phyloP scores from a whole-genome alignment of 2,329 filamentous ascomycete species.

The Fusarium buharicum region DNA sequence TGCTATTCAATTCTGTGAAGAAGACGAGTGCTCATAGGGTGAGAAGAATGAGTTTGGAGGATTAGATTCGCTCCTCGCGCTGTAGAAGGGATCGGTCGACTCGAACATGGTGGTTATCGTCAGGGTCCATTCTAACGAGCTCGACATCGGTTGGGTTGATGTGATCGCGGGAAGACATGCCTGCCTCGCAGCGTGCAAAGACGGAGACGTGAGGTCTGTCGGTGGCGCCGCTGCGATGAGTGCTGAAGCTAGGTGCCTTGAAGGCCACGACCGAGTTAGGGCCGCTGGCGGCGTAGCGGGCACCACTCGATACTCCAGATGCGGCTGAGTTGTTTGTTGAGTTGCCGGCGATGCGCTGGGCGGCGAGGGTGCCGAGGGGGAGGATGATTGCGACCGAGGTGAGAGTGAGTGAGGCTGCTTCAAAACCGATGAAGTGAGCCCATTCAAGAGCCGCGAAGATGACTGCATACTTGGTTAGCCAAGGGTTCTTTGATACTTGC shows the following conservation, averaged over 20 bases:
- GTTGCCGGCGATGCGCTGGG: constrained; percentile 55
- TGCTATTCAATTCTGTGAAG: constrained; percentile 1
- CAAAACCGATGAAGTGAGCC: constrained; percentile 56
- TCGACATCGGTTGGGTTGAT: constrained; percentile 49
- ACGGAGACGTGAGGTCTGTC: constrained; percentile 35
- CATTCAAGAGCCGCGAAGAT: constrained; percentile 63
- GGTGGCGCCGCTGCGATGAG: constrained; percentile 26
- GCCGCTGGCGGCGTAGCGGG: constrained; percentile 26
- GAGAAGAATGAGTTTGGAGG: not conserved
- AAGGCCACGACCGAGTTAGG: constrained; percentile 35
- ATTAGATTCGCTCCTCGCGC: constrained; percentile 48
- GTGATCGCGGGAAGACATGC: constrained; percentile 24
- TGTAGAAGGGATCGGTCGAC: constrained; percentile 49
- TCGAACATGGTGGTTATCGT: constrained; percentile 38
- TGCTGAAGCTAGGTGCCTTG: constrained; percentile 40
- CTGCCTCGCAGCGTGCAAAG: constrained; percentile 44
- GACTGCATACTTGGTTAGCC: constrained; percentile 49
- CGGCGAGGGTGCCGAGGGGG: constrained; percentile 63
- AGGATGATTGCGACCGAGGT: constrained; percentile 63
- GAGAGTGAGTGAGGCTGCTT: constrained; percentile 60
- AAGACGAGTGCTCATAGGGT: constrained; percentile 7
- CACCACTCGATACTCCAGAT: constrained; percentile 30
- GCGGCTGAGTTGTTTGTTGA: constrained; percentile 37
- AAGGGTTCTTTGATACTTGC: not conserved
- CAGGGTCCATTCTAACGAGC: constrained; percentile 45